Evolutionary conservation across 495 filamentous ascomycete genomes (phyloP).

Genomic region (Xylaria sp.): DNA sequence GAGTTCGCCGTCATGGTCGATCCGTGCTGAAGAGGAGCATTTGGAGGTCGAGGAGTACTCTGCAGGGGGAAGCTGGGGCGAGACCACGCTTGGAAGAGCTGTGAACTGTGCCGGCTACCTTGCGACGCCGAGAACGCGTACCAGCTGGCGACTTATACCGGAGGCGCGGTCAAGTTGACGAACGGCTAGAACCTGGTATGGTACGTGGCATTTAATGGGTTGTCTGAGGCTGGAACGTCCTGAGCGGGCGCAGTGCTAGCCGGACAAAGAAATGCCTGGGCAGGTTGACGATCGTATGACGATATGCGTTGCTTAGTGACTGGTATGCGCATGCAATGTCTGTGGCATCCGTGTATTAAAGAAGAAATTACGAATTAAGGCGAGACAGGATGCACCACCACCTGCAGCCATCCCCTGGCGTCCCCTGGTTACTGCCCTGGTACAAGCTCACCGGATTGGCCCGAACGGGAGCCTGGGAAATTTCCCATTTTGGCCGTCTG

Average conservation of each 20-base stretch:
- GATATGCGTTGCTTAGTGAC: conserved; percentile 21
- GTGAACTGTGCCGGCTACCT: conserved; percentile 1
- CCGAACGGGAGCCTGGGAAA: conserved; percentile 15
- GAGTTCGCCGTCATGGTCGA: conserved; percentile 61
- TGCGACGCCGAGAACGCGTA: conserved; percentile 33
- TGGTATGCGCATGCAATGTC: conserved; percentile 23
- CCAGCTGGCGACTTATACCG: neutral
- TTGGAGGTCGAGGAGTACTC: conserved; percentile 9
- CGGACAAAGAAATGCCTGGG: conserved; percentile 5
- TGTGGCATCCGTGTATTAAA: conserved; percentile 25
- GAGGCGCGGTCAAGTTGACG: conserved; percentile 13
- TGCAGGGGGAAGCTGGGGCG: neutral
- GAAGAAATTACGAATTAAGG: conserved; percentile 25
- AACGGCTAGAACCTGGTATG: neutral
- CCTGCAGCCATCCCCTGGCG: conserved; percentile 32
- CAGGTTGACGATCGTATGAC: conserved; percentile 2
- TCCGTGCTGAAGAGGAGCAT: conserved; percentile 36
- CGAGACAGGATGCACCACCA: conserved; percentile 24
- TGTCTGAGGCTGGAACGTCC: neutral
- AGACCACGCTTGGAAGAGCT: conserved; percentile 2
- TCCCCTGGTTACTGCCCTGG: conserved; percentile 13
- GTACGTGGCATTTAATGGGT: conserved; percentile 19
- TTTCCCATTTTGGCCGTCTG: conserved; percentile 10
- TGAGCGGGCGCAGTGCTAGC: neutral
- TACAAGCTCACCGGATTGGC: conserved; percentile 32